Evolutionary conservation across 2,329 filamentous ascomycete genomes (phyloP).

Genomic region (Apiospora aurea): DNA sequence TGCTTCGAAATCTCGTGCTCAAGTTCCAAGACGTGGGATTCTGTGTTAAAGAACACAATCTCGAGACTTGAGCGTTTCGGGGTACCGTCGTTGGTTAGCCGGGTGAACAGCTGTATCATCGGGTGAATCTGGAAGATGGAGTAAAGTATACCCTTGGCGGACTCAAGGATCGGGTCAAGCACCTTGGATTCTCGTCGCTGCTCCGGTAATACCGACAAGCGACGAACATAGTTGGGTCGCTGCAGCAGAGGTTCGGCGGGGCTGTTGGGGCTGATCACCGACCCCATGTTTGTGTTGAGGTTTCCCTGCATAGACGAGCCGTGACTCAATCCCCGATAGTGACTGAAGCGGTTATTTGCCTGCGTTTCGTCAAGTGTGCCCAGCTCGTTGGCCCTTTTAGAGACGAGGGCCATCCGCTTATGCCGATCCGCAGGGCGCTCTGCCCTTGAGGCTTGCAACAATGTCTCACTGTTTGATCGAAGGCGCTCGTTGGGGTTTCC

Average conservation of each 20-base stretch:
- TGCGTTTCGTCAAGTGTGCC: conserved; percentile 69
- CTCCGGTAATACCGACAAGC: conserved; percentile 69
- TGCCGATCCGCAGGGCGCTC: conserved; percentile 63
- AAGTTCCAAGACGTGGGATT: conserved; percentile 69
- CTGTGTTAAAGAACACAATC: conserved; percentile 72
- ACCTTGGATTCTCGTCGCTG: conserved; percentile 67
- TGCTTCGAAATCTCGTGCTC: conserved; percentile 71
- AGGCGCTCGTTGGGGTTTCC: conserved; percentile 73
- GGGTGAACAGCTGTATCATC: conserved; percentile 70
- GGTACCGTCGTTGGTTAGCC: conserved; percentile 66
- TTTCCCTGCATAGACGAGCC: conserved; percentile 71
- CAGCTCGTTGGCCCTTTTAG: conserved; percentile 65
- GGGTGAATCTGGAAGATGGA: conserved; percentile 73
- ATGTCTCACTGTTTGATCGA: conserved; percentile 70
- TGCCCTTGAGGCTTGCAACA: conserved; percentile 55
- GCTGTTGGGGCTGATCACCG: conserved; percentile 62
- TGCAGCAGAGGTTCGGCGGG: conserved; percentile 64
- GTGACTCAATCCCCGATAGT: conserved; percentile 71
- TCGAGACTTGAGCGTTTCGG: conserved; percentile 69
- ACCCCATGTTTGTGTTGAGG: conserved; percentile 42
- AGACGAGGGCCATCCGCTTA: conserved; percentile 70
- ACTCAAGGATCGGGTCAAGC: conserved; percentile 68
- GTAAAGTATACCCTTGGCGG: conserved; percentile 71
- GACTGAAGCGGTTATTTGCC: conserved; percentile 69
- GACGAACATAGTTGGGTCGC: conserved; percentile 68